Evolutionary conservation across 306 rosid species (phyloP).

Genomic region (Hippophae gyantsensis): DNA sequence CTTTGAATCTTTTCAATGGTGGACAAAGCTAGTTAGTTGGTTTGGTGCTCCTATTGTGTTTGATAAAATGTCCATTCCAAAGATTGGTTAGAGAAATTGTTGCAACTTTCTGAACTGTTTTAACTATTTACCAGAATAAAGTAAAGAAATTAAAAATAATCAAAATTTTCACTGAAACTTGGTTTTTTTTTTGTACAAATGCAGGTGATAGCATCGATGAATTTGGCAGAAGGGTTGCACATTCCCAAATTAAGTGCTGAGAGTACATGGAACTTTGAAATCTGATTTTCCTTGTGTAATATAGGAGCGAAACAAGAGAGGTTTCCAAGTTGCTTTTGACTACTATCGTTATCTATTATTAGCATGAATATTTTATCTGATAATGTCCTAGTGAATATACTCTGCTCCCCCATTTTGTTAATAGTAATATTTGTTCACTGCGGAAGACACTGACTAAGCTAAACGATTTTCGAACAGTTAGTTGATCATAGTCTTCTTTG

Average conservation of each 20-base stretch:
- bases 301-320: not conserved
- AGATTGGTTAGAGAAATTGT: no score
- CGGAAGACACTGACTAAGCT: no score
- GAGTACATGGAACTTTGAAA: conserved; percentile 14
- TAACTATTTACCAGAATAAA: no score
- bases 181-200: not conserved
- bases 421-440: not conserved
- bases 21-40: no score
- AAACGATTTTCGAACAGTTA: no score
- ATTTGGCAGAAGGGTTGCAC: conserved; percentile 16
- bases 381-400: no score
- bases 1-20: no score
- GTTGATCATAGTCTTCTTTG: no score
- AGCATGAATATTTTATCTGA: not conserved
- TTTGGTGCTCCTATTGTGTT: no score
- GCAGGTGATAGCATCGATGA: conserved; percentile 11
- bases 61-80: no score
- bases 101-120: no score
- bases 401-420: not conserved
- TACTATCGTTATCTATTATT: not conserved
- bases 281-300: not conserved
- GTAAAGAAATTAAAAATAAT: no score
- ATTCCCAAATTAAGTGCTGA: conserved; percentile 11
- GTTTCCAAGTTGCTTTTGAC: not conserved
- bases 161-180: not conserved